Conservation (phyloP, 2,329 filamentous ascomycete genomes). For the Aureobasidium sp. region DNA sequence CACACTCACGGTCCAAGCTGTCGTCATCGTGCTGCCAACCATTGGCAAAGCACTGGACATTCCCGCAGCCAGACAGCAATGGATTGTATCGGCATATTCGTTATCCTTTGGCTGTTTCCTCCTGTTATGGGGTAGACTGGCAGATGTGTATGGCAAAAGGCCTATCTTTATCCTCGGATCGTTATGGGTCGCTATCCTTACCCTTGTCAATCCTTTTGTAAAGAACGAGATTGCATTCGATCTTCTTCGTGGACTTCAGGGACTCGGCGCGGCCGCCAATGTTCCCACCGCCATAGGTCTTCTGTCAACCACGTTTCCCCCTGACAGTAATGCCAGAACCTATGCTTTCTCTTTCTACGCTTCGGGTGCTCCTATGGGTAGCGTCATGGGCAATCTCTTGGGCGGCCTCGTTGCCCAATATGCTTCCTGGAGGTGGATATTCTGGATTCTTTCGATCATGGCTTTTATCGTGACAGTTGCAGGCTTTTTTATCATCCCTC, state of each 20-base stretch:
- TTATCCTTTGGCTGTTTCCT: slow-evolving; percentile 62
- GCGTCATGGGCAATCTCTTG: slow-evolving; percentile 58
- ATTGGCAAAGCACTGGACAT: slow-evolving; percentile 28
- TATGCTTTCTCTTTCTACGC: slow-evolving; percentile 61
- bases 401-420: slow-evolving; percentile 59
- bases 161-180: slow-evolving; percentile 59
- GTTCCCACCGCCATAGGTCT: slow-evolving; percentile 67
- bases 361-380: slow-evolving; percentile 58
- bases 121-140: slow-evolving; percentile 60
- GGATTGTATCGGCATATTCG: slow-evolving; percentile 60
- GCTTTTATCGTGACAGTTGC: slow-evolving; percentile 50
- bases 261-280: slow-evolving; percentile 61
- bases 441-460: slow-evolving; percentile 57
- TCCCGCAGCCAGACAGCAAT: slow-evolving; percentile 36
- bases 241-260: slow-evolving; percentile 59
- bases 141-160: slow-evolving; percentile 60
- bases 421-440: slow-evolving; percentile 60
- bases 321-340: slow-evolving; percentile 62
- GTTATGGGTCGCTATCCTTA: slow-evolving; percentile 54
- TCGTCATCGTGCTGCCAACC: slow-evolving; percentile 30
- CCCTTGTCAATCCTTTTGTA: slow-evolving; percentile 56
- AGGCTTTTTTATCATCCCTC: slow-evolving; percentile 55
- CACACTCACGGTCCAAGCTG: slow-evolving; percentile 29
- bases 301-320: slow-evolving; percentile 59
- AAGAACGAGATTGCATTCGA: slow-evolving; percentile 62